Conservation (phyloP, 2,329 filamentous ascomycete species). For the Ophiostoma quercus region DNA sequence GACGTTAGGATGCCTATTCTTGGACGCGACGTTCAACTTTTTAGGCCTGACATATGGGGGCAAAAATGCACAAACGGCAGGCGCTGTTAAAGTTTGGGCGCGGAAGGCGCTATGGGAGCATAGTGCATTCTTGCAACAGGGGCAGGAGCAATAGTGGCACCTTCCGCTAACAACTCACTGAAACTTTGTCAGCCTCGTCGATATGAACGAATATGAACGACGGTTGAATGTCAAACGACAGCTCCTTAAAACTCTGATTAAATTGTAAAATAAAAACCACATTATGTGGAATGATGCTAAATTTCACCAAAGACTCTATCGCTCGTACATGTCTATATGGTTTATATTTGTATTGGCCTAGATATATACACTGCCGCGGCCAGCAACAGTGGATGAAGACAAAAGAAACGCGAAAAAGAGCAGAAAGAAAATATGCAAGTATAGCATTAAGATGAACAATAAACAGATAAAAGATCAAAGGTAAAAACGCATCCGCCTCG, state of each 20-base stretch:
- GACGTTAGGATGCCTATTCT: neutral
- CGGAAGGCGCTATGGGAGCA: neutral
- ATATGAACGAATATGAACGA: neutral
- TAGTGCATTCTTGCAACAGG: neutral
- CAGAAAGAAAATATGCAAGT: conserved; percentile 3
- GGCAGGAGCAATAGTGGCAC: neutral
- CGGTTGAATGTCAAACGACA: neutral
- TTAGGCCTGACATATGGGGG: conserved; percentile 1
- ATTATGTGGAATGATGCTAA: too few relatives aligned
- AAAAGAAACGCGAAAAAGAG: conserved; percentile 9
- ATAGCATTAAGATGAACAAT: conserved; percentile 1
- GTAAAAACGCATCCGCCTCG: neutral
- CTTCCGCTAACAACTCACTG: neutral
- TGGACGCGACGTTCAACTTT: conserved; percentile 1
- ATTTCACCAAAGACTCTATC: neutral
- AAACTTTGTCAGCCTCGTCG: neutral
- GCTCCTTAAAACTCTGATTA: neutral
- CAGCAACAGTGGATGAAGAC: conserved; percentile 13
- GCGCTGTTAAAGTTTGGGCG: neutral
- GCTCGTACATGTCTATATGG: neutral
- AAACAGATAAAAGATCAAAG: neutral
- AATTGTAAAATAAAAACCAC: neutral
- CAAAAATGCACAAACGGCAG: neutral
- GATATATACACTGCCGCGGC: conserved; percentile 21
- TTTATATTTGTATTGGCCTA: conserved; percentile 12